Base-by-base conservation (phyloP, 164 flowering plant genomes). In the Chloranthus sessilifolius region DNA sequence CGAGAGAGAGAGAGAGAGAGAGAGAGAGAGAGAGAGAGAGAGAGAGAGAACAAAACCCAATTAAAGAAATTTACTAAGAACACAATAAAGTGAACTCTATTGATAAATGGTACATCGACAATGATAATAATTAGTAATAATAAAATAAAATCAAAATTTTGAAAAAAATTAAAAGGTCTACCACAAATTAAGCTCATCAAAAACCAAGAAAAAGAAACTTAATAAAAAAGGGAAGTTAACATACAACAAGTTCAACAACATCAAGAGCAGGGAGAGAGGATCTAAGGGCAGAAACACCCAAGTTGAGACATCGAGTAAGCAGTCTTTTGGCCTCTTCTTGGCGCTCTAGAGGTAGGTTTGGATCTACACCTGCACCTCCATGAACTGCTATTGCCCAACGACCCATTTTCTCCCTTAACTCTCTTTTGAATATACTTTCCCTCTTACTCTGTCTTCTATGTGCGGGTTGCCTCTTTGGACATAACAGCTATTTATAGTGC, bases 321-420 rank as follows among this genome's bases (percentile, higher is more conserved):
- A 84, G 82, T 41, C 58, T 61, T 59, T 84, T 84, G 59, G 95
- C 95, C 22, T 74, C 74, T 47, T 84, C 89, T 31, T 84, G 99
- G 33, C 89, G 81, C 21, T 85, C 58, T 2, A 10, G 21, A 1
- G 99, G 95, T 25, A 88, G 95, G 54, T 82, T 86, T 1, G 97
- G 99, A 65, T 86, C 95, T 3, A 88, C 83, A 9, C 97, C 99
- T 24, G 99, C 97, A 43, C 99, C 99, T 5, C 99, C 99, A 60
- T 92, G 99, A 58, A 92, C 87, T 7, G 88, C 95, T 17, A 88
- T 88, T 2, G 99, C 99, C 96, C 96, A 92, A 16, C 85, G 74
- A 16, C 85, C 90, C 88, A 80, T 58, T 64, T 8, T 44, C 59
- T 53, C 60, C 51, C 43, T 51, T 23, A 47, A 29, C 47, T 52